Conservation (phyloP, 352 stramenopile genomes). For the Elongisporangium senticosum region DNA sequence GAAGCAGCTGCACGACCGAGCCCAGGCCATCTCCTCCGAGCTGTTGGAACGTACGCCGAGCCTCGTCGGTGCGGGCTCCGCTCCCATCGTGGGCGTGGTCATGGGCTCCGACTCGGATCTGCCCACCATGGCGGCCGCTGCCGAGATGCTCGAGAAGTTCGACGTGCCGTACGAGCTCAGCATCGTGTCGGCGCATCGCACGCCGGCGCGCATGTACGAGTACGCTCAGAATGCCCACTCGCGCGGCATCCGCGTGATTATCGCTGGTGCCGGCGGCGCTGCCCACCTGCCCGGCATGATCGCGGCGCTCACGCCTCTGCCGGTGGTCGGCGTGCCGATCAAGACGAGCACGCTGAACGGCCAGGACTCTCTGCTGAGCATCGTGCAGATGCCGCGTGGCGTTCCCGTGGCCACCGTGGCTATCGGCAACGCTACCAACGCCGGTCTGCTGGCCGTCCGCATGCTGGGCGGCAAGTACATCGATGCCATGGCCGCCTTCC, state of each 20-base stretch:
- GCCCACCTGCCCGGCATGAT: conserved; percentile 97
- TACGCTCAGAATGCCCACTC: conserved; percentile 89
- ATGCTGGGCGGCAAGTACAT: conserved; percentile 88
- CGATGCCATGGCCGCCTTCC: conserved; percentile 90
- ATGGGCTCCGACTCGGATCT: conserved; percentile 96
- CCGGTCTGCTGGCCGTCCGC: conserved; percentile 94
- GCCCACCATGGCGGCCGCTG: conserved; percentile 94
- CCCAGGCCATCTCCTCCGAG: conserved; percentile 42
- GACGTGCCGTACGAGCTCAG: conserved; percentile 94
- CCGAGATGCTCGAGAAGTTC: conserved; percentile 95
- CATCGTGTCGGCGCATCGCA: conserved; percentile 98
- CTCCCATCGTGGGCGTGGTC: conserved; percentile 79
- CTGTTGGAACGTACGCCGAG: conserved; percentile 14
- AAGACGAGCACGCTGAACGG: conserved; percentile 97
- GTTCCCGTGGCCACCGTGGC: conserved; percentile 98
- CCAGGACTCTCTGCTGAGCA: conserved; percentile 96
- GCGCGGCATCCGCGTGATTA: conserved; percentile 92
- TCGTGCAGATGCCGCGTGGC: conserved; percentile 98
- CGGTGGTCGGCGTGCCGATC: conserved; percentile 96
- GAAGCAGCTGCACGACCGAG: conserved; percentile 73
- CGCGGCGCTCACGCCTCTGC: conserved; percentile 75
- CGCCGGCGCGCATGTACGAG: conserved; percentile 93
- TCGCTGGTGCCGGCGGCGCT: conserved; percentile 95
- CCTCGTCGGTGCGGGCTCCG: conserved; percentile 1
- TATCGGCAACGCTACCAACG: conserved; percentile 98